phyloP scores from a whole-genome alignment of 2,329 filamentous ascomycete species.

The Trichoderma sp. region DNA sequence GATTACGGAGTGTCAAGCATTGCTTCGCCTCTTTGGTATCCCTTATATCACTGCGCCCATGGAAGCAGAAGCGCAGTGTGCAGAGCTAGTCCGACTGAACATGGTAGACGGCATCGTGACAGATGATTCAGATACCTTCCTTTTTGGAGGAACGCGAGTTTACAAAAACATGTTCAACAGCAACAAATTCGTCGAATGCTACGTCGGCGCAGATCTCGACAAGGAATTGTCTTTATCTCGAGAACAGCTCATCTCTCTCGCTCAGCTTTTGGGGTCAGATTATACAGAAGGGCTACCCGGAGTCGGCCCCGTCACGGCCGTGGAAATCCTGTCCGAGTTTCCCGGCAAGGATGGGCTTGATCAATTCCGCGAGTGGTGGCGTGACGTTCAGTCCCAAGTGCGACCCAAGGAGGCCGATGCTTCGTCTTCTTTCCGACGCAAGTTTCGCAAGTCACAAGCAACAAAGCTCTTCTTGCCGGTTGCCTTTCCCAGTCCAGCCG shows the following conservation, averaged over 20 bases:
- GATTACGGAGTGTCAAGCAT: conserved; percentile 90
- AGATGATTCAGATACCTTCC: conserved; percentile 93
- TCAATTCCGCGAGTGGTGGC: conserved; percentile 89
- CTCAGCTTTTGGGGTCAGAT: conserved; percentile 88
- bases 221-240: conserved; percentile 85
- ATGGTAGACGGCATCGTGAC: conserved; percentile 97
- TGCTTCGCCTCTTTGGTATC: conserved; percentile 86
- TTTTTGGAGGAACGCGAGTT: conserved; percentile 92
- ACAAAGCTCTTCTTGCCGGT: conserved; percentile 85
- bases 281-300: conserved; percentile 92
- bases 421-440: conserved; percentile 70
- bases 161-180: conserved; percentile 99
- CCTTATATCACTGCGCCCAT: conserved; percentile 97
- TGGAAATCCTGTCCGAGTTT: conserved; percentile 94
- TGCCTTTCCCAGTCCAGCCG: conserved; percentile 74
- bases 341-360: conserved; percentile 60
- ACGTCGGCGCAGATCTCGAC: conserved; percentile 79
- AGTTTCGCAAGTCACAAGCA: conserved; percentile 77
- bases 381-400: conserved; percentile 68
- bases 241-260: conserved; percentile 84
- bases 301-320: conserved; percentile 88
- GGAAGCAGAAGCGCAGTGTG: conserved; percentile 98
- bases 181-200: conserved; percentile 97
- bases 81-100: conserved; percentile 80
- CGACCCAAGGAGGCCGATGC: conserved; percentile 65